A percentile compares a stretch with the other conserved stretches of the same genome.
Evolutionary conservation across 805 yeast genomes (phyloP).

Genomic region (Candida montana): DNA sequence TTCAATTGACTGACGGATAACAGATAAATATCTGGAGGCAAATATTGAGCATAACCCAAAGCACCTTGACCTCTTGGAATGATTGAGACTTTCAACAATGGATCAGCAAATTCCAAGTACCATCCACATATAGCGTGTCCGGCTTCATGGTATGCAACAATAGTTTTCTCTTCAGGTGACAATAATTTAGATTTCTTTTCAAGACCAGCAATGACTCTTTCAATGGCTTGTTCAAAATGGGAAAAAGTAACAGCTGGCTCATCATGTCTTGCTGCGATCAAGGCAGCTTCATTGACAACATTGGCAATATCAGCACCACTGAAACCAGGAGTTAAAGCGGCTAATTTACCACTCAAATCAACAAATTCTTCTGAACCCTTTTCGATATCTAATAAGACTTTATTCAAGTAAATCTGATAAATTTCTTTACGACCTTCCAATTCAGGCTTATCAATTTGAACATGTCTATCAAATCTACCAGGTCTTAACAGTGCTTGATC

Average conservation of each 20-base stretch:
- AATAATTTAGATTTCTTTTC: conserved; percentile 85
- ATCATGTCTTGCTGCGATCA: conserved; percentile 87
- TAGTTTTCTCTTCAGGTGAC: conserved; percentile 77
- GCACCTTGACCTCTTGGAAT: conserved; percentile 98
- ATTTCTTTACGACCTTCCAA: conserved; percentile 92
- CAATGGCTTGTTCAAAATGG: conserved; percentile 95
- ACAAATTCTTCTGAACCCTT: conserved; percentile 41
- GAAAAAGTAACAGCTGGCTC: conserved; percentile 61
- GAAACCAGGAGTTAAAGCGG: conserved; percentile 96
- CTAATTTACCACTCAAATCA: conserved; percentile 64
- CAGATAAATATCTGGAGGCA: conserved; percentile 88
- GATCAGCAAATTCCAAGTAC: conserved; percentile 88
- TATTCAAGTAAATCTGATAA: conserved; percentile 77
- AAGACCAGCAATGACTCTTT: conserved; percentile 93
- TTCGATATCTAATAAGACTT: conserved; percentile 54
- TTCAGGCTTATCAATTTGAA: conserved; percentile 88
- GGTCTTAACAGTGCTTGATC: conserved; percentile 94
- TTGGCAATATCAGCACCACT: conserved; percentile 98
- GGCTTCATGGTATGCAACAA: conserved; percentile 97
- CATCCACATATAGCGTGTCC: conserved; percentile 99
- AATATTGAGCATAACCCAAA: conserved; percentile 93
- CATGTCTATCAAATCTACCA: conserved; percentile 95
- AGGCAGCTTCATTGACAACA: conserved; percentile 94
- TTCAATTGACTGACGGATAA: conserved; percentile 69
- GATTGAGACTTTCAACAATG: conserved; percentile 89